phyloP scores from a whole-genome alignment of 73 alveolate species.

The Tetrahymena borealis region DNA sequence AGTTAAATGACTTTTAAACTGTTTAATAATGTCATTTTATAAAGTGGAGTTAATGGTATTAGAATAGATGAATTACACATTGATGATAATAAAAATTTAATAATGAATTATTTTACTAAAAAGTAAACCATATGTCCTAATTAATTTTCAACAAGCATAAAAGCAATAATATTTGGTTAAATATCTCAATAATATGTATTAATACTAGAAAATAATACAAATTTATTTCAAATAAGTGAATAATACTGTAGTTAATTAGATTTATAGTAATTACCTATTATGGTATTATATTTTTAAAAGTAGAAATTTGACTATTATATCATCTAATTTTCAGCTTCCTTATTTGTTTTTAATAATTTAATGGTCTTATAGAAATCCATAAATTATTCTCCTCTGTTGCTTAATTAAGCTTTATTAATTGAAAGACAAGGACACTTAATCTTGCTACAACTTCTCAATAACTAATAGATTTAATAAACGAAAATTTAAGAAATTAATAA shows the following conservation, averaged over 20 bases:
- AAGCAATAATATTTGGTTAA: not conserved
- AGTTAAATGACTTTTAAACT: too few relatives aligned
- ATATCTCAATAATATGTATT: not conserved
- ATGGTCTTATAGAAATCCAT: not conserved
- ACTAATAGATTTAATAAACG: not conserved
- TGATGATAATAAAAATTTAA: too few relatives aligned
- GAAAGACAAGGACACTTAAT: not conserved
- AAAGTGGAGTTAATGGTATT: too few relatives aligned
- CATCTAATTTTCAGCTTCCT: too few relatives aligned
- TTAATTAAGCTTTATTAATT: not conserved
- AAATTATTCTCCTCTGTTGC: not conserved
- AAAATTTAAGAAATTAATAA: not conserved
- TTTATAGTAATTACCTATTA: not conserved
- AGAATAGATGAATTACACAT: too few relatives aligned
- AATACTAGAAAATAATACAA: not conserved
- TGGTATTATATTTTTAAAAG: not conserved
- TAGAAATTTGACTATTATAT: not conserved
- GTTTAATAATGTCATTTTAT: too few relatives aligned
- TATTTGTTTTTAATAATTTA: too few relatives aligned
- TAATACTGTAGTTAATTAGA: not conserved
- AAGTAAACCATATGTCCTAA: too few relatives aligned
- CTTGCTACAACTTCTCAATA: not conserved
- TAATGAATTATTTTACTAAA: too few relatives aligned
- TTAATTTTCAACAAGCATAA: not conserved
- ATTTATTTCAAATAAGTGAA: not conserved